phyloP scores from a whole-genome alignment of 768 basidiomycete genomes.

The Rhizopogon salebrosus region DNA sequence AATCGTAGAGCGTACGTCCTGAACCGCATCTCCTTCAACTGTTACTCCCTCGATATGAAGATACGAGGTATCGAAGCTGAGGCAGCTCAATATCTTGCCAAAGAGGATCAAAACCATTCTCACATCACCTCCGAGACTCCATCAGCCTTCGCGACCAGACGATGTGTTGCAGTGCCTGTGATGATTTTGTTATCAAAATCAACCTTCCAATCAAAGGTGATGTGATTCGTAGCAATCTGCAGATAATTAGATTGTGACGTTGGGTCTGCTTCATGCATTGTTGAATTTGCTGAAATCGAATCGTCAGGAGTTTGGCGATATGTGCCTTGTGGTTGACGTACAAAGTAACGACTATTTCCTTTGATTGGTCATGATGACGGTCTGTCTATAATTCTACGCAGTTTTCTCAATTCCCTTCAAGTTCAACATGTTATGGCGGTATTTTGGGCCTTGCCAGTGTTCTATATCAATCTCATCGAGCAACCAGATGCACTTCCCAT shows the following conservation, averaged over 20 bases:
- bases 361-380: no score
- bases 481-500: no score
- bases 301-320: neutral
- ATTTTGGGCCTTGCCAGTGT: no score
- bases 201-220: constrained; percentile 52
- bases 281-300: neutral
- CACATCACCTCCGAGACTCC: constrained; percentile 40
- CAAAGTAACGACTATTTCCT: no score
- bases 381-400: no score
- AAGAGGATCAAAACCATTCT: constrained; percentile 1
- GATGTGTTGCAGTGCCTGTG: constrained; percentile 43
- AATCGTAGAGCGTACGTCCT: constrained; percentile 15
- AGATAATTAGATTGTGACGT: constrained; percentile 57
- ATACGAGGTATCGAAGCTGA: constrained; percentile 48
- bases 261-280: constrained; percentile 26
- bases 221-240: constrained; percentile 40
- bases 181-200: constrained; percentile 46
- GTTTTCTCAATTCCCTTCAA: no score
- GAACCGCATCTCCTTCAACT: constrained; percentile 29
- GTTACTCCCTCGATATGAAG: constrained; percentile 37
- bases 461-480: no score
- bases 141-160: constrained; percentile 31
- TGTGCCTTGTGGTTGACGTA: no score
- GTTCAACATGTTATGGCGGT: no score
- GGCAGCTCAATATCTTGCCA: neutral